These are phyloP conservation scores for Aspergillus ochraceoroseus DNA, from an alignment of 2,329 filamentous ascomycete genomes.

Conservation along the genomic window DNA sequence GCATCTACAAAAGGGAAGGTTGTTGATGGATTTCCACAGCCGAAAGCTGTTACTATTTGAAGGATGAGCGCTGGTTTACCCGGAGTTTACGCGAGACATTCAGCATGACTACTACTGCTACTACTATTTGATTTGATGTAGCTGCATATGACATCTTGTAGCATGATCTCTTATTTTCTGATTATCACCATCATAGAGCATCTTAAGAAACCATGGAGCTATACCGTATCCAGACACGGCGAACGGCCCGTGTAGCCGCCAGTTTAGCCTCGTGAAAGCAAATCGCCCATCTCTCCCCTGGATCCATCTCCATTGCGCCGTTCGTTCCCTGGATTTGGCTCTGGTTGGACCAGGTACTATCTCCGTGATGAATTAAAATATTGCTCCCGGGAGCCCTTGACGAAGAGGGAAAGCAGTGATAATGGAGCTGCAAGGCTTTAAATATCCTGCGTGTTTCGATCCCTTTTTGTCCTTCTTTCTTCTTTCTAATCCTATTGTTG, in stretches of 20 bases:
- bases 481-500: background rate
- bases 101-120: too few relatives aligned
- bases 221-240: slow-evolving; percentile 14
- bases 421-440: slow-evolving; percentile 5
- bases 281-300: slow-evolving; percentile 1
- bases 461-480: background rate
- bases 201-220: too few relatives aligned
- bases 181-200: too few relatives aligned
- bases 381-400: slow-evolving; percentile 10
- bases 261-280: slow-evolving; percentile 10
- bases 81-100: slow-evolving; percentile 5
- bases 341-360: slow-evolving; percentile 9
- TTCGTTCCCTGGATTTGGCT: background rate
- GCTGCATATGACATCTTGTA: too few relatives aligned
- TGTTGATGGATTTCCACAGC: too few relatives aligned
- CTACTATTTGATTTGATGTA: background rate
- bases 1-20: background rate
- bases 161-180: too few relatives aligned
- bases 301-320: background rate
- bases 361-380: slow-evolving; percentile 1
- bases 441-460: slow-evolving; percentile 10
- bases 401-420: slow-evolving; percentile 7
- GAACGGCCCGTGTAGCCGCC: slow-evolving; percentile 20
- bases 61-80: slow-evolving; percentile 1
- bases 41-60: background rate